These are phyloP conservation scores for Boechera divaricarpa DNA, from an alignment of 345 rosid species.

Conservation along the genomic window DNA sequence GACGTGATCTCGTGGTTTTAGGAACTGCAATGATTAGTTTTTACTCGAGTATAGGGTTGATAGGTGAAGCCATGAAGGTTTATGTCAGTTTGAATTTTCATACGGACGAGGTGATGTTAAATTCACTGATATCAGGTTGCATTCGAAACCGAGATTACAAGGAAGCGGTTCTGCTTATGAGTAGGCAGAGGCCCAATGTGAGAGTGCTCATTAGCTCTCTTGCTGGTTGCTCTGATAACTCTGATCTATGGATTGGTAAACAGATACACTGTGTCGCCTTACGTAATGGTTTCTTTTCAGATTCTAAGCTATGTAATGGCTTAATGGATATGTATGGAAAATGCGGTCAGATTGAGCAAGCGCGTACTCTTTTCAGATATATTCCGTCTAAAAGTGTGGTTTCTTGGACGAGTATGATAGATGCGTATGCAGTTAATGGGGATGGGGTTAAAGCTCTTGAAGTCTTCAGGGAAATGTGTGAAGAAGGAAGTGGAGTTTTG, in stretches of 20 bases:
- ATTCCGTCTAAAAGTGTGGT: slow-evolving; percentile 57
- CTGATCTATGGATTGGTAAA: slow-evolving; percentile 65
- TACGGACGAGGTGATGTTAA: slow-evolving; percentile 61
- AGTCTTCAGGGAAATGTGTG: slow-evolving; percentile 62
- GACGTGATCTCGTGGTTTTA: slow-evolving; percentile 72
- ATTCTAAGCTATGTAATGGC: slow-evolving; percentile 74
- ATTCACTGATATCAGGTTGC: slow-evolving; percentile 75
- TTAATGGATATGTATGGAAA: slow-evolving; percentile 80
- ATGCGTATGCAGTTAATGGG: slow-evolving; percentile 74
- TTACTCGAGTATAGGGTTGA: slow-evolving; percentile 58
- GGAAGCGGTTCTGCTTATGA: slow-evolving; percentile 62
- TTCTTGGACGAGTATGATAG: slow-evolving; percentile 86
- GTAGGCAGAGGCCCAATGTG: slow-evolving; percentile 56
- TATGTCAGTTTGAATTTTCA: slow-evolving; percentile 46
- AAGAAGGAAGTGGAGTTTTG: slow-evolving; percentile 45
- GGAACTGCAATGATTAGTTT: slow-evolving; percentile 75
- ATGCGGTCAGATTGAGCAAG: slow-evolving; percentile 58
- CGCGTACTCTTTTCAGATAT: slow-evolving; percentile 54
- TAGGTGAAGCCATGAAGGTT: slow-evolving; percentile 66
- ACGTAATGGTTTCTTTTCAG: slow-evolving; percentile 56
- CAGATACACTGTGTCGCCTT: slow-evolving; percentile 71
- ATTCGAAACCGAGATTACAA: slow-evolving; percentile 54
- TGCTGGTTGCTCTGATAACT: slow-evolving; percentile 73
- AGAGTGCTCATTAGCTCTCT: slow-evolving; percentile 71
- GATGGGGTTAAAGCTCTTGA: slow-evolving; percentile 62